phyloP scores from a whole-genome alignment of 1,139 yeast species.

The Kluyveromyces sp. region DNA sequence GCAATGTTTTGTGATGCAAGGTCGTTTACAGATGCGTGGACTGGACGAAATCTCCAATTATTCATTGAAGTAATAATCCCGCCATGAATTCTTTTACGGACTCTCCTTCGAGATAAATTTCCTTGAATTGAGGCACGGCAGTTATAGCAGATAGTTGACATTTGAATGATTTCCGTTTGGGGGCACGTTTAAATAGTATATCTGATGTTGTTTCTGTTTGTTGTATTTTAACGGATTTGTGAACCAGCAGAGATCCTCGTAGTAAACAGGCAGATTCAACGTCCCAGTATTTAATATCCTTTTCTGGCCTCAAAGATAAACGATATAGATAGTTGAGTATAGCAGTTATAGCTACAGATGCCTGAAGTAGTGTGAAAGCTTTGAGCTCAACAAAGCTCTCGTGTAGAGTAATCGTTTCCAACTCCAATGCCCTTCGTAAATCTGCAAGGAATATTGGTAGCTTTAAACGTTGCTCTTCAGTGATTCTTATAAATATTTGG shows the following conservation, averaged over 20 bases:
- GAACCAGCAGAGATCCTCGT: constrained; percentile 11
- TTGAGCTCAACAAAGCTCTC: constrained; percentile 1
- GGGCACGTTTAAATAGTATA: not conserved
- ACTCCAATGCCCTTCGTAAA: not conserved
- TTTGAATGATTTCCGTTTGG: constrained; percentile 1
- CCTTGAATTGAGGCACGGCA: constrained; percentile 9
- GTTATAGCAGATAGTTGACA: constrained; percentile 3
- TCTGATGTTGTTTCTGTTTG: constrained; percentile 1
- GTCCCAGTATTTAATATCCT: not conserved
- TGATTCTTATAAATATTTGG: constrained; percentile 12
- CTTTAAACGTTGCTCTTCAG: constrained; percentile 1
- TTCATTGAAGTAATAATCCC: constrained; percentile 9
- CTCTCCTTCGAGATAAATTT: constrained; percentile 7
- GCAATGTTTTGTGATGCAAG: not conserved
- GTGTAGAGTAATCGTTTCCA: not conserved
- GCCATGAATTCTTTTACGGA: constrained; percentile 9
- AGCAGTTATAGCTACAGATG: constrained; percentile 2
- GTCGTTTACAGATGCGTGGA: not conserved
- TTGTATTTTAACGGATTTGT: constrained; percentile 3
- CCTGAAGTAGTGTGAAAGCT: constrained; percentile 1
- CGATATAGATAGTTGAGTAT: not conserved
- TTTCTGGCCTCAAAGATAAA: not conserved
- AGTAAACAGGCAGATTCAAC: constrained; percentile 4
- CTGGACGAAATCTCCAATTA: constrained; percentile 9
- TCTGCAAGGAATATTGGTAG: constrained; percentile 3